These are phyloP conservation scores for Arachis hypogaea DNA, from an alignment of 306 rosid species.

Conservation along the genomic window DNA sequence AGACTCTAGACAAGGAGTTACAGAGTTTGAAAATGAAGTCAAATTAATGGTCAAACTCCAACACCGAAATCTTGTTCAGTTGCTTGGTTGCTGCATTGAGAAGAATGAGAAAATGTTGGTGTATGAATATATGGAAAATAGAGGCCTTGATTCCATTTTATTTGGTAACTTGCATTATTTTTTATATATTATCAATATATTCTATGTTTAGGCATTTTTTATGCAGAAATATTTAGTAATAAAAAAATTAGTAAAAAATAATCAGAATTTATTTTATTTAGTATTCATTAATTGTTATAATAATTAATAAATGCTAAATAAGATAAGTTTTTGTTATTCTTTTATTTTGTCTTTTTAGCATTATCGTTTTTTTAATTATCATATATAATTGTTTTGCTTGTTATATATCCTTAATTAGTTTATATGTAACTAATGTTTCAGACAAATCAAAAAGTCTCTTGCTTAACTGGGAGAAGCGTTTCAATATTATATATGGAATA, in stretches of 20 bases:
- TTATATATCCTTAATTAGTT: no score
- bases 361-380: no score
- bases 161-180: slow-evolving; percentile 49
- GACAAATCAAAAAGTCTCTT: slow-evolving; percentile 40
- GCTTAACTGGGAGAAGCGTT: slow-evolving; percentile 60
- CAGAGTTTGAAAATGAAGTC: slow-evolving; percentile 66
- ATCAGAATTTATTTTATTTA: slow-evolving; percentile 33
- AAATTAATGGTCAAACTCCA: slow-evolving; percentile 62
- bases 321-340: no score
- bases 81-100: slow-evolving; percentile 63
- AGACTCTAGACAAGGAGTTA: slow-evolving; percentile 60
- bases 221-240: neutral
- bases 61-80: slow-evolving; percentile 64
- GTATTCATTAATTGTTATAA: no score
- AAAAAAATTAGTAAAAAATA: neutral
- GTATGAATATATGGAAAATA: slow-evolving; percentile 65
- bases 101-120: slow-evolving; percentile 58
- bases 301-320: no score
- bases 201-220: neutral
- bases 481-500: slow-evolving; percentile 60
- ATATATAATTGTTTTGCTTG: no score
- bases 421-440: slow-evolving; percentile 16
- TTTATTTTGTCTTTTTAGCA: no score
- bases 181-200: neutral
- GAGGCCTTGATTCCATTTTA: slow-evolving; percentile 56